phyloP scores from a whole-genome alignment of 768 basidiomycete species.

The Boletus pseudo-olivaceus region DNA sequence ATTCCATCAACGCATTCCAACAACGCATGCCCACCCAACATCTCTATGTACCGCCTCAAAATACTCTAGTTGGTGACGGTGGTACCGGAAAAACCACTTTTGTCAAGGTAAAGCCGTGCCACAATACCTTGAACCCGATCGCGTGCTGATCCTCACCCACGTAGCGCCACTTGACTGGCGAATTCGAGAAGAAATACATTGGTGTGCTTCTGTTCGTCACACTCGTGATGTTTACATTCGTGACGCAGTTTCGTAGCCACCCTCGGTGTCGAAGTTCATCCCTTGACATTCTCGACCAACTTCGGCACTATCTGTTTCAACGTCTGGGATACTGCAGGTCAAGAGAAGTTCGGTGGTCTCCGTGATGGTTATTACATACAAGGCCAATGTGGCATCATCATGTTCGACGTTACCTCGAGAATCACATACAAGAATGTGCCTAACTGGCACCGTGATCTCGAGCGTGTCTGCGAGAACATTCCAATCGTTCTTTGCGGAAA shows the following conservation, averaged over 20 bases:
- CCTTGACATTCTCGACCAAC: constrained; percentile 94
- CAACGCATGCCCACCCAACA: constrained; percentile 3
- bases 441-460: constrained; percentile 99
- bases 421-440: constrained; percentile 99
- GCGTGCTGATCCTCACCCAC: constrained; percentile 49
- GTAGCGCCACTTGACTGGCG: constrained; percentile 96
- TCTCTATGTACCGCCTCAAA: not conserved
- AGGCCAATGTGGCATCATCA: constrained; percentile 99
- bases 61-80: constrained; percentile 79
- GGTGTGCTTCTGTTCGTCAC: constrained; percentile 48
- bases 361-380: constrained; percentile 96
- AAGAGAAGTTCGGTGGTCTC: constrained; percentile 99
- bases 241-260: constrained; percentile 61
- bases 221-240: constrained; percentile 11
- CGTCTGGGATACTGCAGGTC: constrained; percentile 99
- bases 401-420: constrained; percentile 99
- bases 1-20: constrained; percentile 12
- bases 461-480: constrained; percentile 99
- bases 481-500: constrained; percentile 99
- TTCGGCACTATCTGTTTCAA: constrained; percentile 99
- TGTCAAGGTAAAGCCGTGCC: constrained; percentile 70
- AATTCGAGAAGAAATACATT: constrained; percentile 99
- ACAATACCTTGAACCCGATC: constrained; percentile 39
- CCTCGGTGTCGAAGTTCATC: constrained; percentile 99
- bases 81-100: constrained; percentile 98